Evolutionary conservation across 2,329 filamentous ascomycete genomes (phyloP).

Genomic region (Penicillium thymicola): DNA sequence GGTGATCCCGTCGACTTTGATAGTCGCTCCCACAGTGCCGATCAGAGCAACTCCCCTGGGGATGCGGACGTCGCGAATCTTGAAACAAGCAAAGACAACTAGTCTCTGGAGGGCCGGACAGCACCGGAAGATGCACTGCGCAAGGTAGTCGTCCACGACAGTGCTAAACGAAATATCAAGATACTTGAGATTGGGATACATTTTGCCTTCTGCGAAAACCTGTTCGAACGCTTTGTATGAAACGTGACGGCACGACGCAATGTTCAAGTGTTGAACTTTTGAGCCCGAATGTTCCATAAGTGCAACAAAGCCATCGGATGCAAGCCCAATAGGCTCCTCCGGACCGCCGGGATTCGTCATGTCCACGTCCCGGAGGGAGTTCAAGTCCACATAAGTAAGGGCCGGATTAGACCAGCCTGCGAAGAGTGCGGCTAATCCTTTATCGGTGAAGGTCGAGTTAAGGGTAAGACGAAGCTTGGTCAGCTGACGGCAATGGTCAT

Average conservation of each 20-base stretch:
- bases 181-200: slow-evolving; percentile 66
- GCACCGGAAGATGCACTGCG: slow-evolving; percentile 44
- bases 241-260: slow-evolving; percentile 85
- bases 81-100: slow-evolving; percentile 62
- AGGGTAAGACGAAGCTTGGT: slow-evolving; percentile 77
- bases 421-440: slow-evolving; percentile 70
- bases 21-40: slow-evolving; percentile 37
- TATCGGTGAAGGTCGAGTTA: slow-evolving; percentile 72
- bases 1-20: slow-evolving; percentile 17
- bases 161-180: slow-evolving; percentile 71
- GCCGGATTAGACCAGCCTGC: slow-evolving; percentile 70
- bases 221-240: slow-evolving; percentile 67
- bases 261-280: slow-evolving; percentile 64
- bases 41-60: slow-evolving; percentile 58
- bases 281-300: slow-evolving; percentile 79
- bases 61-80: slow-evolving; percentile 54
- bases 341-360: slow-evolving; percentile 64
- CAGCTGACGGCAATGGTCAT: slow-evolving; percentile 64
- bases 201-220: slow-evolving; percentile 62
- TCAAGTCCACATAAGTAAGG: slow-evolving; percentile 68
- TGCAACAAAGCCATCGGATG: slow-evolving; percentile 70
- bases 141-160: slow-evolving; percentile 44
- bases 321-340: slow-evolving; percentile 66
- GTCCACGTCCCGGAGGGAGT: slow-evolving; percentile 74
- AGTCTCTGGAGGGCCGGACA: slow-evolving; percentile 52